Base-by-base conservation (phyloP, 495 filamentous ascomycete genomes). In the Patellaria atrata region DNA sequence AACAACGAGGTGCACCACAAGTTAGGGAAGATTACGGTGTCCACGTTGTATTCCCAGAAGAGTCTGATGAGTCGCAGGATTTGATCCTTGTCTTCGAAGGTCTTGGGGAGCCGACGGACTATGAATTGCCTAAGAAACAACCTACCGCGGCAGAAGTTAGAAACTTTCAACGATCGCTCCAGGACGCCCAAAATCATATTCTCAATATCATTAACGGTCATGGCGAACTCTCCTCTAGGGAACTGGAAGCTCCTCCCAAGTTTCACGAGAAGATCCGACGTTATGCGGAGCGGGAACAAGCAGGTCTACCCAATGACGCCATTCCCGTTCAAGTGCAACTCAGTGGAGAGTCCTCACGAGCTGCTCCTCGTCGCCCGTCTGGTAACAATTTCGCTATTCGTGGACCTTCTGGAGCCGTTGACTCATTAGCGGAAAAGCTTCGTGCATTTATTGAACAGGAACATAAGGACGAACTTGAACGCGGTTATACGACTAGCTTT, bases 71-170 rank as follows among this genome's bases (percentile, higher is more conserved):
- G 23, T 64, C 66, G 32, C 54, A 62, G 0, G 71, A 83, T n/a
- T 61, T 93, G 14, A 64, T 92, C 22, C 65, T 94, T 19, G 79
- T 94, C 7, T 93, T 82, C 46, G 86, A 94, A 53, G 84, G 79
- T 14, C 58, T 66, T 1, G 58, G 61, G 14, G 60, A 67, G 20
- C 54, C 62, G 9, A 49, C 71, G 16, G 56, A 65, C 5, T 86
- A 82, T 45, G 61, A 82, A 46, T 56, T 91, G 29, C 79, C 86
- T 3, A 60, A 65, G 22, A 66, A 68, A 38, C 68, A 67, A 15
- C 75, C 75, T 16, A 67, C 64, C 12, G 52, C 68, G 13, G 54
- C 62, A 12, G 79, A 85, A 23, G 51, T 79, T 14, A 57, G 67
- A 17, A 58, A 61, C 13, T 89, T 83, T 47, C 64, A 85, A 52